These are phyloP conservation scores for Astrothelium macrocarpum DNA, from an alignment of 495 filamentous ascomycete species.

Conservation along the genomic window DNA sequence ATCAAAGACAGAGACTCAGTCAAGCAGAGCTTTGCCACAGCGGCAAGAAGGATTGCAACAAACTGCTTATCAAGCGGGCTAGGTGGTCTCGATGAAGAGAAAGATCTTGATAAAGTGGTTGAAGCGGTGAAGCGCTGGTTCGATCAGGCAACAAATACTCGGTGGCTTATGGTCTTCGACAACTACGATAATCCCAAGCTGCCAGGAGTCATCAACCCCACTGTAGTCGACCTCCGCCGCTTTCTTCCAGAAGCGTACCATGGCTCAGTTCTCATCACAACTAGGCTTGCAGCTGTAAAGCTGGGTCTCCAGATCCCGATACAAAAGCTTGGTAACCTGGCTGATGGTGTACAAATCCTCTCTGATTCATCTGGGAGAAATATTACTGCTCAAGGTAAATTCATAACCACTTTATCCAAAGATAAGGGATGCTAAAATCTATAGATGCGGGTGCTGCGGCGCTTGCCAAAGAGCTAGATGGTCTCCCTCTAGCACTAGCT, in stretches of 20 bases:
- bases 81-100: neutral
- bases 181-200: slow-evolving; percentile 31
- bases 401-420: neutral
- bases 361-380: neutral
- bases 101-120: neutral
- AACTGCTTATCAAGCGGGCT: neutral
- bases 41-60: slow-evolving; percentile 15
- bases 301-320: neutral
- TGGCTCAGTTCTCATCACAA: slow-evolving; percentile 36
- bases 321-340: neutral
- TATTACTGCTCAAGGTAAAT: neutral
- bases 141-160: slow-evolving; percentile 19
- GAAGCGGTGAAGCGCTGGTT: neutral
- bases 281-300: slow-evolving; percentile 20
- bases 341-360: neutral
- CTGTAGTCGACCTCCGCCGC: slow-evolving; percentile 29
- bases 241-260: slow-evolving; percentile 33
- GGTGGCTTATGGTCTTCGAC: slow-evolving; percentile 37
- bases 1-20: slow-evolving; percentile 10
- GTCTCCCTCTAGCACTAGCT: slow-evolving; percentile 37
- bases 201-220: slow-evolving; percentile 13
- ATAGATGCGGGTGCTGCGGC: neutral
- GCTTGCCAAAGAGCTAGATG: slow-evolving; percentile 24
- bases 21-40: slow-evolving; percentile 20
- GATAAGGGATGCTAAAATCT: neutral